Evolutionary conservation across 2,329 filamentous ascomycete species (phyloP).

Genomic region (Parasarocladium wereldwijsianum): DNA sequence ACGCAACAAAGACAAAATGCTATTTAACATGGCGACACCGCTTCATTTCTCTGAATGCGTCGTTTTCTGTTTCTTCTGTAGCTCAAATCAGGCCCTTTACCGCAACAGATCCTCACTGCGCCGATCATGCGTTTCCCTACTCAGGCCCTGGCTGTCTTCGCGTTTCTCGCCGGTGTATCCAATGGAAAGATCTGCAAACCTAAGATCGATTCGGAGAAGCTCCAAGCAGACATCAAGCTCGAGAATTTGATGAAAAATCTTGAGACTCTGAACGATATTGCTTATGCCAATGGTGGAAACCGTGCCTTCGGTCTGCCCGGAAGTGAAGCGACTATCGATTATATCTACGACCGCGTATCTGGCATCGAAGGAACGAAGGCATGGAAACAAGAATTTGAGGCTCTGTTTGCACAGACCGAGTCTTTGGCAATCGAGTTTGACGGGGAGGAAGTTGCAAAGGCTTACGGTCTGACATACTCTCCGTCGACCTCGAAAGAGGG

Average conservation of each 20-base stretch:
- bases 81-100: no score
- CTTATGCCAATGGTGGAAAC: conserved; percentile 33
- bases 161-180: no score
- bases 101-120: no score
- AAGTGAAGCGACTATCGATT: conserved; percentile 32
- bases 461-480: conserved; percentile 15
- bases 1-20: no score
- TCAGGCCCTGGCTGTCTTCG: no score
- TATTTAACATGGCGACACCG: no score
- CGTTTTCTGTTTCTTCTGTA: no score
- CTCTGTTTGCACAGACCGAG: conserved; percentile 24
- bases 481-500: conserved; percentile 16
- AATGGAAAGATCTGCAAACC: conserved; percentile 7
- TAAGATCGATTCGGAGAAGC: conserved; percentile 18
- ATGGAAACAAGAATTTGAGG: conserved; percentile 34
- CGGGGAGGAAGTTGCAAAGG: conserved; percentile 10
- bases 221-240: conserved; percentile 23
- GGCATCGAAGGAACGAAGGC: conserved; percentile 20
- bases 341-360: conserved; percentile 28
- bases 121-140: no score
- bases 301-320: conserved; percentile 36
- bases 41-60: no score
- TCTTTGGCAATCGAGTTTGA: conserved; percentile 20
- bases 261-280: conserved; percentile 29
- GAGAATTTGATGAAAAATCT: conserved; percentile 30